phyloP scores from a whole-genome alignment of 495 filamentous ascomycete genomes.

The Daldinia childiae region DNA sequence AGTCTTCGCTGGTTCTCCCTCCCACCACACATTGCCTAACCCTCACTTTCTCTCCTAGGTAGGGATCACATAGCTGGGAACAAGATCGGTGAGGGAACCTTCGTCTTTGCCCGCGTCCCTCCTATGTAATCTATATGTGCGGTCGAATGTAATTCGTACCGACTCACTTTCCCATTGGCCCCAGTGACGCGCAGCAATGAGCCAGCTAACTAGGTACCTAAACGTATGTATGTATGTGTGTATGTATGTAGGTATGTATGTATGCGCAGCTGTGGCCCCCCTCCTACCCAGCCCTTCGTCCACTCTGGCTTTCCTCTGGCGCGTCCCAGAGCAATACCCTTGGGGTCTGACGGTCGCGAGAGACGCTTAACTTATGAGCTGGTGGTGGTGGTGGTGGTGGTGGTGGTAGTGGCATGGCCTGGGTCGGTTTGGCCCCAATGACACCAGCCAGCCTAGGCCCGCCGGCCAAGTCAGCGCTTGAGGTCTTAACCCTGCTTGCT shows the following conservation, averaged over 20 bases:
- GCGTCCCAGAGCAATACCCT: neutral
- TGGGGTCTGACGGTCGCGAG: slow-evolving; percentile 1
- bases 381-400: slow-evolving; percentile 18
- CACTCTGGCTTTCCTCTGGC: slow-evolving; percentile 1
- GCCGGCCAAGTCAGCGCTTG: slow-evolving; percentile 39
- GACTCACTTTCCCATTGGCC: slow-evolving; percentile 24
- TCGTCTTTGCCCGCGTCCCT: slow-evolving; percentile 15
- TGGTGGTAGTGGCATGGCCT: slow-evolving; percentile 7
- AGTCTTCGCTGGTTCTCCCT: slow-evolving; percentile 7
- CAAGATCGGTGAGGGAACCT: slow-evolving; percentile 36
- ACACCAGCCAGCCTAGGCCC: slow-evolving; percentile 31
- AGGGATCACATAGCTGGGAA: slow-evolving; percentile 23
- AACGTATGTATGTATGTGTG: neutral
- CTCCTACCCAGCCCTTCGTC: slow-evolving; percentile 5
- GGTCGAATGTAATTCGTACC: slow-evolving; percentile 25
- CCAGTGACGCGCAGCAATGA: slow-evolving; percentile 35
- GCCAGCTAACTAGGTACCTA: slow-evolving; percentile 15
- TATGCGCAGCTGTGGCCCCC: slow-evolving; percentile 5
- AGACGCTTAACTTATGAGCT: slow-evolving; percentile 7
- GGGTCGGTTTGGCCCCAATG: slow-evolving; percentile 30
- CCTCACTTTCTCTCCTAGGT: slow-evolving; percentile 22
- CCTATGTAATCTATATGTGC: slow-evolving; percentile 8
- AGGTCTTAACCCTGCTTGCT: slow-evolving; percentile 36
- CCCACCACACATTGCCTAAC: slow-evolving; percentile 10
- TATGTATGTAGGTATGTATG: neutral